Evolutionary conservation across 371 early-diverging fungal species (phyloP), one percentile per base, ranked within the genome.

Genomic region (Syncephalastrum contaminatum): DNA sequence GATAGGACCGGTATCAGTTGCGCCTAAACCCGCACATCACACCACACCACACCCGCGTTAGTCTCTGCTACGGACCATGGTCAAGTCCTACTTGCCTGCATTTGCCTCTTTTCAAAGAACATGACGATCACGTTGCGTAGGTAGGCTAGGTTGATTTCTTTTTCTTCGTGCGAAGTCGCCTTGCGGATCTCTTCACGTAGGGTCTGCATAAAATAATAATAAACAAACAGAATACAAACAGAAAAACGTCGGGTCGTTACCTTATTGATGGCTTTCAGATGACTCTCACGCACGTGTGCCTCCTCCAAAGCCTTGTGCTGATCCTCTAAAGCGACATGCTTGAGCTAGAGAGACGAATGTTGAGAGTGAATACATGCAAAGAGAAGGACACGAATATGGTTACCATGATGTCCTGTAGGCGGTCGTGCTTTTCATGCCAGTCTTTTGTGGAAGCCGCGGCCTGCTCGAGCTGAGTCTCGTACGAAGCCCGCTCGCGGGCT

Each of bases 51-150:
- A n/a, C n/a, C n/a, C n/a, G n/a, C 16, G 27, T 12, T 13, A 54
- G 12, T 30, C 30, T 30, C 36, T 12, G 0, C 10, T 18, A 39
- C 14, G 21, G 14, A 18, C 7, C 36, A 20, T 12, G n/a, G 20
- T 48, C 39, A 2, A 6, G 36, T 24, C 41, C 20, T 12, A 68
- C 72, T 66, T 81, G 80, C 84, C 40, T 88, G 69, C 52, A 79
- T 80, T 21, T 85, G 84, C 64, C 83, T 86, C 60, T 86, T 77
- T 64, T 94, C 92, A 51, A 95, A 70, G 69, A 93, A 94, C 55
- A 84, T 88, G 49, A 95, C 59, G 22, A 94, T 61, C 6, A 95
- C 87, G 54, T 89, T 85, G 56, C 89, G 83, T 52, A 94, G 63
- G 59, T 95, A 95, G 56, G 92, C 92, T 15, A 88, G 61, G 53